Base-by-base conservation (phyloP, 1,284 basidiomycete genomes). In the Phellinidium pouzarii region DNA sequence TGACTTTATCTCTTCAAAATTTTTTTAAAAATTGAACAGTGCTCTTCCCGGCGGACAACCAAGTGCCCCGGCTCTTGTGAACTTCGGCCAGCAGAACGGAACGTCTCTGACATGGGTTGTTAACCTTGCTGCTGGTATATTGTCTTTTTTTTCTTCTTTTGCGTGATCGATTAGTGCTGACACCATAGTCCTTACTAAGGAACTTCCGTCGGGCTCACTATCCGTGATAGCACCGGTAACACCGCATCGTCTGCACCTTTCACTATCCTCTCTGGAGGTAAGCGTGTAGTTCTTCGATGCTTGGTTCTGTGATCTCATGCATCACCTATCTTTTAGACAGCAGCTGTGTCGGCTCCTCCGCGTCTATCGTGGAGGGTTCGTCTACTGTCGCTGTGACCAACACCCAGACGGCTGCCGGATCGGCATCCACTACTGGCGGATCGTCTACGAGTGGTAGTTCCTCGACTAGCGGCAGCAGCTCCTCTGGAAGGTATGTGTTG, bases 221-320 rank as follows among this genome's bases (percentile, higher is more conserved):
- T 87, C 52, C 72, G 72, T 62, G 84, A 87, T 58, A 62, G 44
- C 54, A 75, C 65, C 34, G 84, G 84, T 61, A 1, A 25, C 0
- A 45, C 63, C 44, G 72, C 64, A 2, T 77, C 81, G 59, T 68
- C 73, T 3, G 80, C 74, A 14, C 38, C 76, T 1, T 72, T 86
- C 69, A 69, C 63, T n/a, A 61, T 84, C 58, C 61, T n/a, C n/a
- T n/a, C n/a, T n/a, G n/a, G n/a, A n/a, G n/a, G n/a, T n/a, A n/a
- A n/a, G n/a, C n/a, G n/a, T n/a, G n/a, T n/a, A n/a, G n/a, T n/a
- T n/a, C n/a, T n/a, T n/a, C n/a, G n/a, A n/a, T n/a, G n/a, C n/a
- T n/a, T n/a, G n/a, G n/a, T n/a, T n/a, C n/a, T n/a, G n/a, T n/a
- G n/a, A n/a, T n/a, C n/a, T n/a, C n/a, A n/a, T n/a, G n/a, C n/a